Evolutionary conservation across 257 asterid species (phyloP).

Genomic region (Hygrophila difformis): DNA sequence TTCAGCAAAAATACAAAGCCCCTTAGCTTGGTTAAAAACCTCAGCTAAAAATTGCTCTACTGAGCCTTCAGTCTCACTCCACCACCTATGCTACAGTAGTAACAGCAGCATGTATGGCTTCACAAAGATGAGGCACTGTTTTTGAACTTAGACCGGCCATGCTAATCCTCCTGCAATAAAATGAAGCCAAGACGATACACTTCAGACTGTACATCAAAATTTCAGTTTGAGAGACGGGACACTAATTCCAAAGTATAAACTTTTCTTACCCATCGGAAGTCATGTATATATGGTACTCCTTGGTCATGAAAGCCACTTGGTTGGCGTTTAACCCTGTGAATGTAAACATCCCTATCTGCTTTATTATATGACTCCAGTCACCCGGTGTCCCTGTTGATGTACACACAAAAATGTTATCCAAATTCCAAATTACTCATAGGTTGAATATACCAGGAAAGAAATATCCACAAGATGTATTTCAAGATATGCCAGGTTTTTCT

Average conservation of each 20-base stretch:
- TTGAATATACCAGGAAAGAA: neutral
- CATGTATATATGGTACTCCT: conserved; percentile 79
- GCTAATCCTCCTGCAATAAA: conserved; percentile 67
- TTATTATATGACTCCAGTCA: conserved; percentile 81
- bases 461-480: neutral
- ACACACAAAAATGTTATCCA: neutral
- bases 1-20: too few species aligned
- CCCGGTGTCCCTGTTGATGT: conserved; percentile 67
- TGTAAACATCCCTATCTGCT: conserved; percentile 89
- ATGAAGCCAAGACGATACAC: too few species aligned
- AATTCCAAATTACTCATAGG: neutral
- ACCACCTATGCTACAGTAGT: conserved; percentile 30
- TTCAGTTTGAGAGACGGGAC: too few species aligned
- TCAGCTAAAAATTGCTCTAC: too few species aligned
- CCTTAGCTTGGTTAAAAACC: too few species aligned
- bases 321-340: conserved; percentile 58
- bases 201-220: too few species aligned
- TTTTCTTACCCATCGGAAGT: conserved; percentile 75
- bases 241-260: too few species aligned
- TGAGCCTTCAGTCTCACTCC: too few species aligned
- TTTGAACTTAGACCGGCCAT: conserved; percentile 80
- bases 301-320: conserved; percentile 74
- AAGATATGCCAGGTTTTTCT: too few species aligned
- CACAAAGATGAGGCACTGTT: conserved; percentile 68
- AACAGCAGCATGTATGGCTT: conserved; percentile 79